A percentile compares a stretch with the other conserved stretches of the same genome.
These are phyloP conservation scores for Fusarium beomiforme DNA, from an alignment of 2,329 filamentous ascomycete species.

Conservation along the genomic window DNA sequence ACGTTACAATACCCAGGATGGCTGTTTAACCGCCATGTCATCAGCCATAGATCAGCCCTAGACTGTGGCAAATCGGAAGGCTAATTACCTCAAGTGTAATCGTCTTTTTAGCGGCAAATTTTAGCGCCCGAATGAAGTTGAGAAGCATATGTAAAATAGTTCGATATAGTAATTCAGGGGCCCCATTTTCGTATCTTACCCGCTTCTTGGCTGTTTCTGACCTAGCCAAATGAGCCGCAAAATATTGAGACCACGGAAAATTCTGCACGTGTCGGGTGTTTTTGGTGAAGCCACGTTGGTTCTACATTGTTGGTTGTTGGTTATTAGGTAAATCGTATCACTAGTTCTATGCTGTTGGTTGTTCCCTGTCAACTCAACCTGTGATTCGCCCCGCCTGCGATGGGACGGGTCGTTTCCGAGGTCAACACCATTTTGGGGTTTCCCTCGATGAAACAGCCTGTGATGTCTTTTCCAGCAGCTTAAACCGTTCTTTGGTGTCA, in stretches of 20 bases:
- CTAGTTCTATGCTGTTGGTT: not conserved
- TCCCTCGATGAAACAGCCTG: not conserved
- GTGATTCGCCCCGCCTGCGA: not conserved
- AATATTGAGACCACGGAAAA: not conserved
- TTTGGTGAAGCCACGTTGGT: not conserved
- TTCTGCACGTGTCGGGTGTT: not conserved
- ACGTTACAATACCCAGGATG: not conserved
- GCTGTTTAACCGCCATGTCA: not conserved
- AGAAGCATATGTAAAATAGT: not conserved
- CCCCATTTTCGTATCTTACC: not conserved
- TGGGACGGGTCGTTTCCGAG: not conserved
- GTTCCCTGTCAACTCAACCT: not conserved
- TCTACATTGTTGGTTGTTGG: not conserved
- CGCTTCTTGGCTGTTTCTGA: not conserved
- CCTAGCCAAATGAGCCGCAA: not conserved
- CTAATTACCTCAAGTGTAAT: not conserved
- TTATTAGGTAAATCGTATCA: not conserved
- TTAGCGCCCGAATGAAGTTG: not conserved
- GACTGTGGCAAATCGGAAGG: not conserved
- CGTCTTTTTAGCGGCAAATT: fast-evolving
- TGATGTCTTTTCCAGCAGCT: no score
- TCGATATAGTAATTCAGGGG: not conserved
- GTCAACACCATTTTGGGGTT: not conserved
- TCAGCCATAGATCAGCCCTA: not conserved
- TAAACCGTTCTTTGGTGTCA: no score